Conservation (phyloP, 2,329 filamentous ascomycete genomes). For the Bimuria novae-zelandiae region DNA sequence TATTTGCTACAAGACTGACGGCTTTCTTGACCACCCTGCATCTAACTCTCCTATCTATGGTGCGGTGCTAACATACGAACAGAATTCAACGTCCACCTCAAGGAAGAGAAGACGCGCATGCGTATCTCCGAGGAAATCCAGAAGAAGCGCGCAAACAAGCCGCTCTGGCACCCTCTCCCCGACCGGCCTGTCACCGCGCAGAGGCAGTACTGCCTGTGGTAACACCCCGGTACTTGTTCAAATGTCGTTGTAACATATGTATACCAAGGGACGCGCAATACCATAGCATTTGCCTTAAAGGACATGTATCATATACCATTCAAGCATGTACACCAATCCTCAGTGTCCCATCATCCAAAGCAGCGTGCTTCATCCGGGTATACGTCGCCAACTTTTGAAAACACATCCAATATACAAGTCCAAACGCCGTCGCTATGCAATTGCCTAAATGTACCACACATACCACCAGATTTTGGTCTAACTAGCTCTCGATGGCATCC, state of each 20-base stretch:
- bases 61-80: slow-evolving; percentile 11
- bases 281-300: slow-evolving; percentile 1
- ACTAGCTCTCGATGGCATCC: slow-evolving; percentile 18
- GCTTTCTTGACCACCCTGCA: too few species aligned
- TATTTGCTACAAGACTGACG: too few species aligned
- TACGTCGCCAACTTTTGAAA: slow-evolving; percentile 1
- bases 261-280: slow-evolving; percentile 8
- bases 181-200: slow-evolving; percentile 84
- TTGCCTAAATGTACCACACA: slow-evolving; percentile 3
- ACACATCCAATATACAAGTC: slow-evolving; percentile 11
- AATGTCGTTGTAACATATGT: slow-evolving; percentile 17
- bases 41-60: background rate
- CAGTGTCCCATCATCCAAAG: slow-evolving; percentile 31
- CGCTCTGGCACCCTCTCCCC: slow-evolving; percentile 86
- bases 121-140: slow-evolving; percentile 78
- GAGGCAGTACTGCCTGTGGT: slow-evolving; percentile 92
- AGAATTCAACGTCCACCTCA: slow-evolving; percentile 81
- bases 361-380: slow-evolving; percentile 25
- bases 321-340: slow-evolving; percentile 15
- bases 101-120: slow-evolving; percentile 90
- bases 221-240: slow-evolving; percentile 30
- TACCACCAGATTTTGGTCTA: background rate
- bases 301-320: slow-evolving; percentile 23
- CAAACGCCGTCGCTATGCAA: slow-evolving; percentile 48
- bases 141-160: slow-evolving; percentile 73